Evolutionary conservation across 2,329 filamentous ascomycete species (phyloP).

Genomic region (Paecilomyces sp.): DNA sequence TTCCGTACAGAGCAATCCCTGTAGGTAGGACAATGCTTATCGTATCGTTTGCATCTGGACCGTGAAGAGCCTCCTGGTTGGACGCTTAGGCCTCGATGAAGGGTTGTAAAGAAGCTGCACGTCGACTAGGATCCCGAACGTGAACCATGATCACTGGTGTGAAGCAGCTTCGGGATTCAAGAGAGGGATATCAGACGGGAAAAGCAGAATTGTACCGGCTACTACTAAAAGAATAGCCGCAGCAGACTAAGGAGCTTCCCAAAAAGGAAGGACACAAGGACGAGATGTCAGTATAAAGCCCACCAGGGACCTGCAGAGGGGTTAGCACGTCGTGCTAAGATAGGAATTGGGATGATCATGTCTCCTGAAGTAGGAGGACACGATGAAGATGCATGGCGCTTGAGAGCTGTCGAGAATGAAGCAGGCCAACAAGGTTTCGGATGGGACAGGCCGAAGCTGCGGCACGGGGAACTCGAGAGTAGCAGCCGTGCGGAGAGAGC

Average conservation of each 20-base stretch:
- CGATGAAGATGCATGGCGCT: neutral
- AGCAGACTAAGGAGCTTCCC: neutral
- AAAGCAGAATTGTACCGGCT: neutral
- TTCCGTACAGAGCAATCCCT: neutral
- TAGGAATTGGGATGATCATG: neutral
- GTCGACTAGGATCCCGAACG: neutral
- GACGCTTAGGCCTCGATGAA: neutral
- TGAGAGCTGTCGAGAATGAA: neutral
- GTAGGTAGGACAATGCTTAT: neutral
- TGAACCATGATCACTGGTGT: neutral
- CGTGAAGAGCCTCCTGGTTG: neutral
- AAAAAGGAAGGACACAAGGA: neutral
- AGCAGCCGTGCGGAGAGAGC: neutral
- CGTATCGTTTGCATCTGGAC: neutral
- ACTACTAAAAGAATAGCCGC: neutral
- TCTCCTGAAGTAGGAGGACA: neutral
- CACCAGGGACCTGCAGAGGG: neutral
- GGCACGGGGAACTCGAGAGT: neutral
- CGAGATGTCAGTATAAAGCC: neutral
- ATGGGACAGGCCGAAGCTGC: neutral
- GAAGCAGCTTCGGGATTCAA: neutral
- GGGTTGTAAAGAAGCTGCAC: neutral
- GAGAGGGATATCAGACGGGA: neutral
- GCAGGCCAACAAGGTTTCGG: neutral
- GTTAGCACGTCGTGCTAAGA: neutral